Evolutionary conservation across 2,329 filamentous ascomycete species (phyloP), one percentile per base, ranked within the genome.

Genomic region (Pleoardoris graminearum): DNA sequence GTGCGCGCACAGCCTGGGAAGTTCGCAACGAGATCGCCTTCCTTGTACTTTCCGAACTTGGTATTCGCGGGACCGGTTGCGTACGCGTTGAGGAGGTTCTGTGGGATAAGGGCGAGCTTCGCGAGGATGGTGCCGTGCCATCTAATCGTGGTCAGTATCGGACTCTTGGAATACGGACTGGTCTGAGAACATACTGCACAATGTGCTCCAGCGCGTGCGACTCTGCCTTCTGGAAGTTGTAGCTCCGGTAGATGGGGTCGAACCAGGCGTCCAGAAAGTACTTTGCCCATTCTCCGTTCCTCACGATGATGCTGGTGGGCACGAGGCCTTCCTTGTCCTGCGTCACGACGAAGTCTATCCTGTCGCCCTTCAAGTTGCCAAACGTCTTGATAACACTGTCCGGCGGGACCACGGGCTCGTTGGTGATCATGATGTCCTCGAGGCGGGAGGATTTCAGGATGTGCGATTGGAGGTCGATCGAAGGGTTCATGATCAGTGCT

Each of bases 301-400:
- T 82, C 11, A 99, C 71, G 12, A 97, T 78, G 57, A 96, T 88
- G 74, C 90, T 96, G 10, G 85, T 85, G 14, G 86, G 82, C 22
- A 85, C 85, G 48, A 99, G 71, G 5, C 93, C 92, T 30, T 89
- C 87, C 42, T 82, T 83, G 69, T 99, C 94, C 75, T 97, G 91
- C 6, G 89, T 88, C 32, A 97, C 72, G 33, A 97, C 82, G 12
- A 97, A 79, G 60, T 96, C 89, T 36, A 96, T 85, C 50, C 91
- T 83, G 38, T 88, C 80, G 30, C 86, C 87, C 57, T 85, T 85
- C n/a, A 96, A 78, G 68, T 96, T 87, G 14, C 83, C 79, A 70
- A 96, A 96, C 0, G 95, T 97, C 79, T 90, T 93, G 77, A 99
- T 97, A 64, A 99, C 92, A 76, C 91, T 96, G 75, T 97, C 91